Evolutionary conservation across 306 rosid species (phyloP), one percentile per base, ranked within the genome.

Genomic region (Aeschynomene evenia): DNA sequence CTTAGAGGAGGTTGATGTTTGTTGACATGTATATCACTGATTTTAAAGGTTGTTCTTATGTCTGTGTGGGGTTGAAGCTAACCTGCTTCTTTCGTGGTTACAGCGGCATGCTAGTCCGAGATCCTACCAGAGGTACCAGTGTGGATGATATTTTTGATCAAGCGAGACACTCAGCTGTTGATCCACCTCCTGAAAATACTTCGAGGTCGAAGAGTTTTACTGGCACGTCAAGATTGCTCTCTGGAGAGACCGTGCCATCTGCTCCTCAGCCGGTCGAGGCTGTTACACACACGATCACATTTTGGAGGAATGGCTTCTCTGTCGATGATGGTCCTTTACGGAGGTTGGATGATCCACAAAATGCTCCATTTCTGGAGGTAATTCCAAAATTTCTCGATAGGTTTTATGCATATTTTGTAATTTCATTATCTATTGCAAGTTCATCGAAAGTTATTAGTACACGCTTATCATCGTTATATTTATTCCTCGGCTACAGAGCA

Each of bases 61-160:
- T n/a, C 13, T 31, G 16, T 29, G 33, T 56, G 12, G 9, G 28
- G 6, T 15, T 69, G 33, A 40, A 22, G 39, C 43, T 64, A 49
- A 46, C 55, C 6, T 64, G 28, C 31, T 61, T 15, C 37, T 28
- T 68, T 28, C 13, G 16, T 70, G 33, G 51, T 79, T 81, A 63
- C 76, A 94, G 97, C 68, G 97, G 99, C 65, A 94, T 94, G 97
- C 91, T 94, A 84, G 95, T 94, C 31, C 92, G 79, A 62, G 97
- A 88, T 75, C 97, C 97, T 66, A 70, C 80, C 45, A 88, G 39
- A 80, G 84, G 82, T 7, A 48, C 63, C 71, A 83, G 70, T 26
- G 95, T 84, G 58, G 97, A 94, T 81, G 81, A 84, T 31, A 76
- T 94, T 37, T 94, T 94, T 62, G 66, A 80, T 45, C 92, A 79